Base-by-base conservation (phyloP, 1,139 yeast species). In the Sugiyamaella xylanicola region DNA sequence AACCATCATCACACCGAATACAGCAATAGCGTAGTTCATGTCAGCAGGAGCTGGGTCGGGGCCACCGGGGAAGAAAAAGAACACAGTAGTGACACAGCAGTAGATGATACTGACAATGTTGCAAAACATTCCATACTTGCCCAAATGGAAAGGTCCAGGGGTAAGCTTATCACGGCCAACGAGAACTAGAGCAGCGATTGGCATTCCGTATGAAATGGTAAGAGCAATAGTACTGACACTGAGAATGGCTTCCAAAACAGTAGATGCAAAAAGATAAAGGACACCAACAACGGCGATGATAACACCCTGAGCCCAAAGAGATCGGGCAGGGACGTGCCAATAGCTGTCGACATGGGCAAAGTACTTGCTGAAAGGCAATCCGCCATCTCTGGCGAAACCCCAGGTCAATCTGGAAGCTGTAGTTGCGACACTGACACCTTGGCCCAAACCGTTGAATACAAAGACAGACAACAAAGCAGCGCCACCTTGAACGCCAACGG, bases 331-430 rank as follows among this genome's bases (percentile, higher is more conserved):
- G 21, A 87, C 83, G 4, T 73, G 74, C 59, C 76, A 77, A 57
- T 79, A 81, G 2, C 81, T 75, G 59, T 85, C 85, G 40, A 88
- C 88, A 61, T 79, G 79, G 1, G 84, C 79, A 88, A 91, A 86
- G 25, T 80, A 68, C 7, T 79, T 74, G 58, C 81, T 79, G 63
- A 75, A 82, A 0, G 95, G 96, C 48, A 88, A 72, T 0, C 92
- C 96, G 43, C 86, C 88, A 68, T 88, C 96, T 72, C 96, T 80
- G 54, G 95, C 90, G 72, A 88, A 83, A 19, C 91, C 87, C 71
- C 83, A 87, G 0, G 91, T 87, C 17, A 87, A 81, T 76, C 96
- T 80, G 2, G 95, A 86, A 1, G 92, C 89, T 0, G 95, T 85
- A 0, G 95, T 87, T 44, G 86, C 76, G 3, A 63, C 44, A 36